Percentiles rank a stretch among this genome's conserved stretches.
Conservation (phyloP, 257 asterid genomes). For the Henckelia pumila region DNA sequence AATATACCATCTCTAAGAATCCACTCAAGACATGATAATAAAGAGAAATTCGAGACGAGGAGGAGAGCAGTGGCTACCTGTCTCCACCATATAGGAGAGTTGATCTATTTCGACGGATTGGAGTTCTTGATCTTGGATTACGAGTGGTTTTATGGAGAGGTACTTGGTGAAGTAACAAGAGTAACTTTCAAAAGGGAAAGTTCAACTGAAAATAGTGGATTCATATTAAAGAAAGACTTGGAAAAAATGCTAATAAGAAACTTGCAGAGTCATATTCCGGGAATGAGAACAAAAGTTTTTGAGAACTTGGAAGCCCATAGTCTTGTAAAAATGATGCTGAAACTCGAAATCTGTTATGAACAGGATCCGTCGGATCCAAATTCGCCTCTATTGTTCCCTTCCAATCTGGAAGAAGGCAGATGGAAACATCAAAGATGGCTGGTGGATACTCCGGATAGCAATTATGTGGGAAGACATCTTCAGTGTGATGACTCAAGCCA, state of each 20-base stretch:
- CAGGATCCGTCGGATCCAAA: slow-evolving; percentile 57
- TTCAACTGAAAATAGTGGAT: slow-evolving; percentile 45
- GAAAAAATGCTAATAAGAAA: slow-evolving; percentile 61
- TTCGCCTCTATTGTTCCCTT: slow-evolving; percentile 56
- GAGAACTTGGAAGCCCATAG: slow-evolving; percentile 57
- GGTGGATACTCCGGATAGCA: slow-evolving; percentile 35
- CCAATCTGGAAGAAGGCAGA: slow-evolving; percentile 70
- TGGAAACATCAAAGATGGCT: slow-evolving; percentile 70
- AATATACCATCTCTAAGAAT: slow-evolving; percentile 66
- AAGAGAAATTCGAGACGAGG: slow-evolving; percentile 63
- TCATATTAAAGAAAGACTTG: slow-evolving; percentile 60
- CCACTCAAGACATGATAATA: slow-evolving; percentile 57
- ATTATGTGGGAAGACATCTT: slow-evolving; percentile 70
- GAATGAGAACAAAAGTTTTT: slow-evolving; percentile 52
- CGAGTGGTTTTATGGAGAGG: slow-evolving; percentile 82
- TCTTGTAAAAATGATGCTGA: slow-evolving; percentile 73
- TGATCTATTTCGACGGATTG: slow-evolving; percentile 62
- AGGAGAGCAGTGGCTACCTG: slow-evolving; percentile 61
- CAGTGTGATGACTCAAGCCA: slow-evolving; percentile 76
- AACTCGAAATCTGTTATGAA: slow-evolving; percentile 76
- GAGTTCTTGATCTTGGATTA: slow-evolving; percentile 66
- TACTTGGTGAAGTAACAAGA: slow-evolving; percentile 51
- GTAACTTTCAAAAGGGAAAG: slow-evolving; percentile 48
- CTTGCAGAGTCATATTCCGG: slow-evolving; percentile 55
- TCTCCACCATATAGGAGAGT: slow-evolving; percentile 79